Base-by-base conservation (phyloP, 2,329 filamentous ascomycete genomes). In the Sporothrix curviconia region DNA sequence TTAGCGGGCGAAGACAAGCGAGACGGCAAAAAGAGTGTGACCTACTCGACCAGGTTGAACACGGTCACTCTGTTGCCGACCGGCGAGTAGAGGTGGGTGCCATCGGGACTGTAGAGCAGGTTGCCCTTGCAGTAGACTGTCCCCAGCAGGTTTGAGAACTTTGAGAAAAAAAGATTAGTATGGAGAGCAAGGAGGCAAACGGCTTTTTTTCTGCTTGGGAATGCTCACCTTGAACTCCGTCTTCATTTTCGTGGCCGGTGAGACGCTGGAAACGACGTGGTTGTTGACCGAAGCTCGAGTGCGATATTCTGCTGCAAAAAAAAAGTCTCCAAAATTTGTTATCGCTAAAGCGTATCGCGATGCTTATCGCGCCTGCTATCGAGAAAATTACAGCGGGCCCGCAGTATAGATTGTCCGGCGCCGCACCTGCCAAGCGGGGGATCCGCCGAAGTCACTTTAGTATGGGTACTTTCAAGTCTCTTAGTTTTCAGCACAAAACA, bases 101-200 rank as follows among this genome's bases (percentile, higher is more conserved):
- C 95, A 82, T 99, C 92, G 61, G 92, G 90, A 67, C 90, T 95
- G 78, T 95, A 99, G 70, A 96, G 82, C 68, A 99, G 83, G 72
- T 97, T 99, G 74, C 95, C 94, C 82, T 92, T 90, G 77, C 91
- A 90, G 79, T 97, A 99, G 70, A 99, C 94, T 65, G 94, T 99
- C 70, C 94, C 95, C 68, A 99, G 83, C 71, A 99, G 83, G 75
- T 97, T 99, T 71, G 92, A 96, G 76, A 99, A 99, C 92, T 96
- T 68, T 2, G 9, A 4, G n/a, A n/a, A n/a, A n/a, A n/a, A 30
- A 14, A 4, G 3, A 24, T 49, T 15, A 55, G 50, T 9, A 28
- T 2, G n/a, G 3, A 2, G 3, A 3, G 12, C 3, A 17, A 2
- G 25, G 4, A 15, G 5, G 4, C 44, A 25, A 34, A 25, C 1